These are phyloP conservation scores for Pyrenochaeta sp. DNA, from an alignment of 2,329 filamentous ascomycete genomes.

Conservation along the genomic window DNA sequence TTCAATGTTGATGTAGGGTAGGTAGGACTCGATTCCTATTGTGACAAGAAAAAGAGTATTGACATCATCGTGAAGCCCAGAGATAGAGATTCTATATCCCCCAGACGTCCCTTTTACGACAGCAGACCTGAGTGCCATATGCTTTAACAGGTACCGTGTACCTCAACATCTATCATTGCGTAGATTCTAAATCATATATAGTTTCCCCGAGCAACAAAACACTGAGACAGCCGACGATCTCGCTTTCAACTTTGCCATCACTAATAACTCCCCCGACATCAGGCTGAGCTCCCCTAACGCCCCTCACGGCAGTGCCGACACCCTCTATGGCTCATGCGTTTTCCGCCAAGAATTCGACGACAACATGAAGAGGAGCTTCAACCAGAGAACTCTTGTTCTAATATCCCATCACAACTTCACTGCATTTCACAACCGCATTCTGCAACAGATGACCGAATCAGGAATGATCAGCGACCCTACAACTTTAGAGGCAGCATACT, in stretches of 20 bases:
- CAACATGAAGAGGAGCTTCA: constrained; percentile 54
- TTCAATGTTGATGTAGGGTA: constrained; percentile 55
- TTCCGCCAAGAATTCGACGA: constrained; percentile 54
- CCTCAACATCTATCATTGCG: not conserved
- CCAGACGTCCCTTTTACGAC: constrained; percentile 49
- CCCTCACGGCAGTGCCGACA: constrained; percentile 49
- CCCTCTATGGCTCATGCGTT: constrained; percentile 49
- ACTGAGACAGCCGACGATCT: constrained; percentile 51
- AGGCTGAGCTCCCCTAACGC: constrained; percentile 51
- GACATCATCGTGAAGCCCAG: constrained; percentile 41
- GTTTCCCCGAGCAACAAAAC: constrained; percentile 55
- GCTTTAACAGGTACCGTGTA: constrained; percentile 50
- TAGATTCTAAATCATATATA: constrained; percentile 24
- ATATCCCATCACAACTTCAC: constrained; percentile 53
- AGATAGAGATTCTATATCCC: constrained; percentile 54
- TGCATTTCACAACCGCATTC: constrained; percentile 45
- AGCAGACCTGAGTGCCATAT: constrained; percentile 52
- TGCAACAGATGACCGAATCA: constrained; percentile 49
- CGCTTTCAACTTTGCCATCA: constrained; percentile 51
- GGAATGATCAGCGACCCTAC: constrained; percentile 51
- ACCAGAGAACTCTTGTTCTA: constrained; percentile 52
- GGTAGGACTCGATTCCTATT: constrained; percentile 13
- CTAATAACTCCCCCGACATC: constrained; percentile 65
- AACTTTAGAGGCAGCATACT: constrained; percentile 48
- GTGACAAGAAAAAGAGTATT: constrained; percentile 5